Base-by-base conservation (phyloP, 2,329 filamentous ascomycete genomes). In the Fusarium sarcochroum region DNA sequence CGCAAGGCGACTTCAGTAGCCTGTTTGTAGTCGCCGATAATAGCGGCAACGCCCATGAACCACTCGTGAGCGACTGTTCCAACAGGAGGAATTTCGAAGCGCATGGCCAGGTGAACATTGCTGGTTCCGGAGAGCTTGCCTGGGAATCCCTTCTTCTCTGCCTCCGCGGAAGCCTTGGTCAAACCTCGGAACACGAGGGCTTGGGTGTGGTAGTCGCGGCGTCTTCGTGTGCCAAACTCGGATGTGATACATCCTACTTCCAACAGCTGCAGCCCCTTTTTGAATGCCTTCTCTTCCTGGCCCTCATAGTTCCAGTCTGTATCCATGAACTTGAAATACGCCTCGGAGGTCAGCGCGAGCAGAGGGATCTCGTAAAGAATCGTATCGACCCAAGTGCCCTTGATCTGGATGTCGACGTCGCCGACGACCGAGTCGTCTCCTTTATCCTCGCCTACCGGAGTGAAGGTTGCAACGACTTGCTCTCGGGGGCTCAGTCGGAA, bases 1-100 rank as follows among this genome's bases (percentile, higher is more conserved):
- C 89, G 86, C 71, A 99, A 82, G 0, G 93, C 94, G 68, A 91
- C 86, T 78, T 97, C 93, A 37, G 94, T 97, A 5, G 96, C 94
- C 65, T 87, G 85, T 71, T 89, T 87, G 77, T 99, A 99, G 80
- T 98, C 88, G 66, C 93, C 87, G 6, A 91, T 93, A 72, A 98
- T 93, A 38, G 96, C 94, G 1, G 96, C 96, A 66, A 97, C 95
- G 41, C 93, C 94, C 96, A 99, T 99, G 83, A 98, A 98, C 96
- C 96, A 99, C 81, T 99, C 96, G 76, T 99, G 96, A 1, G 96
- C 96, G 3, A 89, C 87, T 0, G 96, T 99, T 7, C 96, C 96
- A 14, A 98, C 88, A 0, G 96, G 94, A 5, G 89, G 83, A 45
- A 98, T 89, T 44, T 89, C 90, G 80, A 97, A 95, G 74, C 93